These are phyloP conservation scores for Tolypocladium ovalisporum DNA, from an alignment of 2,329 filamentous ascomycete genomes.

Conservation along the genomic window DNA sequence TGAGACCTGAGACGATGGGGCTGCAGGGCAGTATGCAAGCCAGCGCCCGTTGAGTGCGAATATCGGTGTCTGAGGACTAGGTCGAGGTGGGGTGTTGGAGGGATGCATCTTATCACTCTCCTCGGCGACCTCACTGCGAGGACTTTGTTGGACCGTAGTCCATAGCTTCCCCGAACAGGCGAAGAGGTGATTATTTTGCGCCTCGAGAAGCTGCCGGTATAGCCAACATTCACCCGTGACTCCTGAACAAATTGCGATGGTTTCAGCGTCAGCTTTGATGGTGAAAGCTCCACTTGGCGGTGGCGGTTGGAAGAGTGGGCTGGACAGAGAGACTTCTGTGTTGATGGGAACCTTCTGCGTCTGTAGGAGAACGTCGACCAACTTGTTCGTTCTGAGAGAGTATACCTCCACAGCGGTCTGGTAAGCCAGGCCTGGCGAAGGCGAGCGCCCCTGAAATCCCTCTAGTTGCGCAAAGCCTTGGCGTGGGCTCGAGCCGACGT, in stretches of 20 bases:
- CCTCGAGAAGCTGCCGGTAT: conserved; percentile 41
- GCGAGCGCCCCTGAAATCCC: conserved; percentile 20
- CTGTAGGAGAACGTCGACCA: conserved; percentile 63
- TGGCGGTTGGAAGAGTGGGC: conserved; percentile 57
- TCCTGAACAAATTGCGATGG: conserved; percentile 66
- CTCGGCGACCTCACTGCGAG: conserved; percentile 34
- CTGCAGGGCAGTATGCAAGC: conserved; percentile 66
- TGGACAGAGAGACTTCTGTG: conserved; percentile 41
- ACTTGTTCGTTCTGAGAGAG: conserved; percentile 65
- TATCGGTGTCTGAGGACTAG: conserved; percentile 48
- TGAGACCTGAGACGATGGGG: conserved; percentile 59
- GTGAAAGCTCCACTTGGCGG: conserved; percentile 61
- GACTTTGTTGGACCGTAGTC: conserved; percentile 66
- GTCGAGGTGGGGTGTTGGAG: conserved; percentile 24
- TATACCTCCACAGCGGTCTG: conserved; percentile 87
- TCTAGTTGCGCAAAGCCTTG: conserved; percentile 27
- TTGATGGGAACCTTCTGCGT: conserved; percentile 52
- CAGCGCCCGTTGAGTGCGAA: conserved; percentile 61
- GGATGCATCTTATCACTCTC: conserved; percentile 31
- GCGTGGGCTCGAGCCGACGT: conserved; percentile 30
- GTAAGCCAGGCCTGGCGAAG: conserved; percentile 46
- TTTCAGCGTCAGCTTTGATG: conserved; percentile 61
- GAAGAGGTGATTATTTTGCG: conserved; percentile 35
- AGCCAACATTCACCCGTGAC: conserved; percentile 80
- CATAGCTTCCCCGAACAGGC: conserved; percentile 80